Evolutionary conservation across 345 rosid genomes (phyloP).

Genomic region (Salix exigua): DNA sequence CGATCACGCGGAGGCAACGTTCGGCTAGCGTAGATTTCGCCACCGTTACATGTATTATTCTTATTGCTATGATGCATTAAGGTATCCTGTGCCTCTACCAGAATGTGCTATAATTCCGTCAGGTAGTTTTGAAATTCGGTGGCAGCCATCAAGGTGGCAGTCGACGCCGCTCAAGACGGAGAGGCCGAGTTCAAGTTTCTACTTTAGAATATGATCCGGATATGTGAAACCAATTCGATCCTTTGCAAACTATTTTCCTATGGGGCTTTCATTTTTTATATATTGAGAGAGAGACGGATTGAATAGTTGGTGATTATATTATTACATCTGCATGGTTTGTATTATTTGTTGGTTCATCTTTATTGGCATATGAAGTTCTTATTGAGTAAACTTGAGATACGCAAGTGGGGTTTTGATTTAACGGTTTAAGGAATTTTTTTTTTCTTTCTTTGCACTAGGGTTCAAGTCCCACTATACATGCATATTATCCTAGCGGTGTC

Average conservation of each 20-base stretch:
- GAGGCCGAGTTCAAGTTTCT: constrained; percentile 5
- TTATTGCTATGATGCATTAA: constrained; percentile 59
- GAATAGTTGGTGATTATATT: no score
- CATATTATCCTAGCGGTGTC: no score
- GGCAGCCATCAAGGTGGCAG: constrained; percentile 46
- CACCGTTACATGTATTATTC: constrained; percentile 75
- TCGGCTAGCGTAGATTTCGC: constrained; percentile 58
- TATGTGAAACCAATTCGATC: background rate
- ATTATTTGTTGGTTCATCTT: background rate
- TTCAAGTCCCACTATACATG: no score
- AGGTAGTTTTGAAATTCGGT: constrained; percentile 65
- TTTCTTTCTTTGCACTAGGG: no score
- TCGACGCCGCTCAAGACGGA: constrained; percentile 24
- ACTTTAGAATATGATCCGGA: background rate
- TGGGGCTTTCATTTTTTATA: background rate
- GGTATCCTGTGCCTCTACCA: constrained; percentile 54
- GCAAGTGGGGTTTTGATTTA: no score
- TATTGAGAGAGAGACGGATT: background rate
- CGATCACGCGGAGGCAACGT: constrained; percentile 34
- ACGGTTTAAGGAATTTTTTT: no score
- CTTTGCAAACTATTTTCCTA: background rate
- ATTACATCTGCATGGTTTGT: background rate
- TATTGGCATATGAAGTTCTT: background rate
- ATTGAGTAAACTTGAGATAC: no score
- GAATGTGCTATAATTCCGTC: constrained; percentile 56